phyloP scores from a whole-genome alignment of 768 basidiomycete species.

The Inosperma sp. region DNA sequence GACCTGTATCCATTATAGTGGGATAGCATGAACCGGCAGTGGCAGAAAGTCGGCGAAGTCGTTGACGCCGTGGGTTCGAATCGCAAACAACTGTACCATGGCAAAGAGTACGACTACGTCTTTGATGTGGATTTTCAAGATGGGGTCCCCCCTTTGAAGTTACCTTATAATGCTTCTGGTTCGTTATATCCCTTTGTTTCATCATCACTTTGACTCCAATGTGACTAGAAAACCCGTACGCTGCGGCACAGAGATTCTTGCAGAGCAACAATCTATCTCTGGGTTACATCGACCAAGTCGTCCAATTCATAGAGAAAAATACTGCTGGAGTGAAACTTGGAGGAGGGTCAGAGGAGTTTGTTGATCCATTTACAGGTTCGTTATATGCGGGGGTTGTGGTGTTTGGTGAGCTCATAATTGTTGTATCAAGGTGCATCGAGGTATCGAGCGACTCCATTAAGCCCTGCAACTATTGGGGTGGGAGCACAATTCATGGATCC shows the following conservation, averaged over 20 bases:
- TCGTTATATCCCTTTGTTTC: conserved; percentile 17
- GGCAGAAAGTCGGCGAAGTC: conserved; percentile 95
- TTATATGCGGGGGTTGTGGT: neutral
- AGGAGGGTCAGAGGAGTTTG: conserved; percentile 51
- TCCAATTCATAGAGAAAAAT: conserved; percentile 90
- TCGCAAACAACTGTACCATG: conserved; percentile 88
- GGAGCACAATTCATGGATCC: conserved; percentile 54
- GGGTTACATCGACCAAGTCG: conserved; percentile 84
- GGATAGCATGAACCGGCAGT: conserved; percentile 61
- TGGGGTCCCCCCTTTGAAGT: conserved; percentile 85
- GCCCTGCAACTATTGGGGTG: conserved; percentile 27
- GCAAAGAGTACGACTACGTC: conserved; percentile 98
- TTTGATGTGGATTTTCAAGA: conserved; percentile 97
- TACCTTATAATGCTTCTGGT: conserved; percentile 91
- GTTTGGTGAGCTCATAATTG: neutral
- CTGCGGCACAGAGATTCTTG: conserved; percentile 86
- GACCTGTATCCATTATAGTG: conserved; percentile 52
- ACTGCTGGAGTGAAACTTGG: conserved; percentile 74
- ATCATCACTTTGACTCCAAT: conserved; percentile 5
- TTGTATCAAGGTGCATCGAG: conserved; percentile 51
- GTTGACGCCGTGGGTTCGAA: conserved; percentile 89
- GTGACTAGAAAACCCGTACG: conserved; percentile 83
- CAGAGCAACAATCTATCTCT: conserved; percentile 76
- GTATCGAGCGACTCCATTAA: conserved; percentile 46
- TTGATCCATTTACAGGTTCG: conserved; percentile 88